Evolutionary conservation across 805 yeast genomes (phyloP), one percentile per base, ranked within the genome.

Genomic region (Spathaspora hagerdaliae): DNA sequence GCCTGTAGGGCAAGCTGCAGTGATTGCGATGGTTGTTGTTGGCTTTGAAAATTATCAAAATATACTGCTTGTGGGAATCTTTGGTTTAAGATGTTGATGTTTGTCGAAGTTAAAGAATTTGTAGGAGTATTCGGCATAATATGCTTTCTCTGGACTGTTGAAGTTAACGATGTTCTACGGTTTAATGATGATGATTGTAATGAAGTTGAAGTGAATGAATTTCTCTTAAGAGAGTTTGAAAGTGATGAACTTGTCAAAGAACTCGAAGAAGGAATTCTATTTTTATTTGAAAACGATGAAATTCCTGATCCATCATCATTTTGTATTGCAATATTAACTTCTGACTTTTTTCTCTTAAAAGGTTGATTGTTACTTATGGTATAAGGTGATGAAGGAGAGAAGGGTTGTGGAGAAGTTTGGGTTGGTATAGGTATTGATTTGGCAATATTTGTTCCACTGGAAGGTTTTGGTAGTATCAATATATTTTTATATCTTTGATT

Each of bases 291-390:
- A 14, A 45, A 44, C n/a, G 39, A 36, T 12, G 43, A 42, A 34
- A 33, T 33, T 31, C 40, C 35, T 7, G 44, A 8, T 27, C 37
- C 43, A 24, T 36, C 39, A 3, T 29, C 32, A 29, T 29, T 29
- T 9, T 37, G 32, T 43, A 33, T 24, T 27, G 39, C 37, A 40
- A 41, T 54, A 44, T 57, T 65, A 15, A 64, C 49, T 37, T 70
- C 75, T 1, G 72, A 61, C 56, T 69, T 71, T 46, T 70, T 71
- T n/a, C 77, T 49, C 54, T 71, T 71, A 51, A 69, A 71, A 42
- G 59, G 70, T 53, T 64, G 69, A 40, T 54, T 59, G n/a, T 46
- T 43, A 44, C 54, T 54, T 29, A 40, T 45, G 6, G 45, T 36
- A 42, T 39, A 50, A 32, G 53, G 44, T 3, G 52, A 39, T 8